A percentile compares a stretch with the other conserved stretches of the same genome.
Conservation (phyloP, 2,329 filamentous ascomycete genomes). For the Neonectria coccinea region DNA sequence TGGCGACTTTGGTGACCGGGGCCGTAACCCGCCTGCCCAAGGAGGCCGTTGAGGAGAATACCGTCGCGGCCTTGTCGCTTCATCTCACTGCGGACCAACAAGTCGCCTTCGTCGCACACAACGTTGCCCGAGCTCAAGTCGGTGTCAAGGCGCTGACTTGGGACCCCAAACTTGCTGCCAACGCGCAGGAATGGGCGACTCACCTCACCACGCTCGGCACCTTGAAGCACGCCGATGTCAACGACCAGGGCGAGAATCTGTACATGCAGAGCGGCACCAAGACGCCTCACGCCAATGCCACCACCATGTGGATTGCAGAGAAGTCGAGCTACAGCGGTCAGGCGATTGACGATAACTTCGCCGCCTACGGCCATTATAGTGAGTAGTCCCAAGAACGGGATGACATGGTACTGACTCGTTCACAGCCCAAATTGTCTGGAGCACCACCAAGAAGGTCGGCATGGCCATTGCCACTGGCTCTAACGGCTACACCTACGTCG, state of each 20-base stretch:
- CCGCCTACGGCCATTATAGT: conserved; percentile 43
- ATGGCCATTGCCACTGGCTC: conserved; percentile 37
- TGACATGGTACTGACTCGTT: neutral
- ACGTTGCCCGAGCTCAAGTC: conserved; percentile 40
- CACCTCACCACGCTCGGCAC: conserved; percentile 37
- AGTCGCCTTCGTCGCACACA: conserved; percentile 42
- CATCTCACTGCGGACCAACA: conserved; percentile 37
- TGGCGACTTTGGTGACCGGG: neutral
- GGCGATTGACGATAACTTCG: conserved; percentile 37
- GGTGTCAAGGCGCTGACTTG: conserved; percentile 35
- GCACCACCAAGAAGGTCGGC: conserved; percentile 42
- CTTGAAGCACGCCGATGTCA: conserved; percentile 35
- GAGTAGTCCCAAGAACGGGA: conserved; percentile 5
- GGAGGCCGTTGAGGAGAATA: no score
- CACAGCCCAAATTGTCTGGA: conserved; percentile 41
- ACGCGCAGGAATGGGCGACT: conserved; percentile 43
- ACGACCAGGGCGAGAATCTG: conserved; percentile 42
- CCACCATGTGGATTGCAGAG: conserved; percentile 38
- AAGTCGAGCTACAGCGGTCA: conserved; percentile 41
- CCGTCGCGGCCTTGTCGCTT: conserved; percentile 8
- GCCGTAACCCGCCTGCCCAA: neutral
- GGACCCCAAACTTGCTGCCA: conserved; percentile 38
- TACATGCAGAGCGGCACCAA: conserved; percentile 35
- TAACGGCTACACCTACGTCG: conserved; percentile 36
- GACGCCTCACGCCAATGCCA: conserved; percentile 34